Base-by-base conservation (phyloP, 495 filamentous ascomycete species). In the Hyaloscypha hepaticicola region DNA sequence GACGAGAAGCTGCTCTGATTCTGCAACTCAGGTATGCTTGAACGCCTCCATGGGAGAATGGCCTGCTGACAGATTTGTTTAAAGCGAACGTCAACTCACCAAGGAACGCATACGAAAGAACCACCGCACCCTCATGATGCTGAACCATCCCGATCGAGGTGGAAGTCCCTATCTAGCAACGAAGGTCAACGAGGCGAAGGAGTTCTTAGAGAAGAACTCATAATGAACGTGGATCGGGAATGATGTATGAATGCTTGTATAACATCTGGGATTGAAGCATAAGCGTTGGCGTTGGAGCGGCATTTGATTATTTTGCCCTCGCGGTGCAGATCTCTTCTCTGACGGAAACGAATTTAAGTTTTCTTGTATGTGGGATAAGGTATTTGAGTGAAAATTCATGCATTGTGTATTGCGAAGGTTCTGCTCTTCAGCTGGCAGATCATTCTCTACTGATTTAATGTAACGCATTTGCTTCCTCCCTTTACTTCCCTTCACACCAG, bases 141-240 rank as follows among this genome's bases (percentile, higher is more conserved):
- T 96, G 66, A 99, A 99, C 79, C 95, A 99, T 77, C 95, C 95
- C 31, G 95, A 99, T 77, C 91, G 95, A 66, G 95, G 95, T 58
- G 95, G 95, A 22, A 97, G 93, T 74, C 95, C 95, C 31, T 99
- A 97, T 75, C 75, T 99, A 61, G 95, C 95, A 9, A 96, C 92
- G 52, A 99, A 99, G 75, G 90, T 98, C 74, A 98, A 98, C 76
- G 94, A 98, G 76, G 94, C 94, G 48, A 98, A 98, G 76, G 94
- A 98, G 75, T 88, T 97, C 68, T 73, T 98, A 71, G 94, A 98
- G 76, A 98, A 97, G 79, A 80, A 73, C 63, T 59, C 61, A 3
- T 76, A 63, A 70, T 31, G 21, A 5, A 4, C 19, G 48, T 26
- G 24, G 26, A 62, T 45, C 48, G 26, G 19, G 45, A 4, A 34